Evolutionary conservation across 371 early-diverging fungal genomes (phyloP).

Genomic region (Coemansia sp.): DNA sequence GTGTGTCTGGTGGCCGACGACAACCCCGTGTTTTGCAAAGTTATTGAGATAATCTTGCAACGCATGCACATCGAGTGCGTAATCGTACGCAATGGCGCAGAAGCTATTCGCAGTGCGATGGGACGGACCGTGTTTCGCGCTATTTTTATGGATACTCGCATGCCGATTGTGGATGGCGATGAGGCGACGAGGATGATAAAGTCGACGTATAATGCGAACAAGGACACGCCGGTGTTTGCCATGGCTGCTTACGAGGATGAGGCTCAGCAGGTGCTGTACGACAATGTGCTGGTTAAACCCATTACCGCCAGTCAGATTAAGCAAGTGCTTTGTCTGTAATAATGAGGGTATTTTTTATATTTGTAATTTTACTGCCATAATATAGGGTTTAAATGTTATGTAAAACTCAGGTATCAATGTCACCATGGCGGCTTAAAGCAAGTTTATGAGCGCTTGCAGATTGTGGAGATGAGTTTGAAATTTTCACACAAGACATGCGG

Average conservation of each 20-base stretch:
- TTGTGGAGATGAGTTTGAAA: no score
- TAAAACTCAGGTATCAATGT: no score
- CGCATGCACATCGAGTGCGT: constrained; percentile 75
- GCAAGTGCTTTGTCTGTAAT: constrained; percentile 1
- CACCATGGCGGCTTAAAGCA: no score
- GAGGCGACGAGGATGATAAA: constrained; percentile 92
- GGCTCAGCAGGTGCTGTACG: constrained; percentile 25
- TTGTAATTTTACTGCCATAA: background rate
- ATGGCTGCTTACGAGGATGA: constrained; percentile 68
- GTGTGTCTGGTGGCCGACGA: constrained; percentile 77
- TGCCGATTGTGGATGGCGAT: constrained; percentile 94
- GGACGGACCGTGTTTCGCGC: constrained; percentile 84
- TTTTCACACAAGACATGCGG: no score
- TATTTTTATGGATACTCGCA: constrained; percentile 90
- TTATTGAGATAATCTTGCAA: constrained; percentile 79
- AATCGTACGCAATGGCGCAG: constrained; percentile 84
- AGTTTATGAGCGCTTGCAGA: no score
- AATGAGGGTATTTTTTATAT: background rate
- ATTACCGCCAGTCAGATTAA: constrained; percentile 18
- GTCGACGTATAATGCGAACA: constrained; percentile 80
- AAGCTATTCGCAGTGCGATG: constrained; percentile 85
- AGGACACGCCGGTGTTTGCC: constrained; percentile 70
- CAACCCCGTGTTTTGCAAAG: constrained; percentile 84
- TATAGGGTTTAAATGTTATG: background rate
- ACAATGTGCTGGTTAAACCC: constrained; percentile 34